Base-by-base conservation (phyloP, 768 basidiomycete species). In the Macrolepiota fuliginosa region DNA sequence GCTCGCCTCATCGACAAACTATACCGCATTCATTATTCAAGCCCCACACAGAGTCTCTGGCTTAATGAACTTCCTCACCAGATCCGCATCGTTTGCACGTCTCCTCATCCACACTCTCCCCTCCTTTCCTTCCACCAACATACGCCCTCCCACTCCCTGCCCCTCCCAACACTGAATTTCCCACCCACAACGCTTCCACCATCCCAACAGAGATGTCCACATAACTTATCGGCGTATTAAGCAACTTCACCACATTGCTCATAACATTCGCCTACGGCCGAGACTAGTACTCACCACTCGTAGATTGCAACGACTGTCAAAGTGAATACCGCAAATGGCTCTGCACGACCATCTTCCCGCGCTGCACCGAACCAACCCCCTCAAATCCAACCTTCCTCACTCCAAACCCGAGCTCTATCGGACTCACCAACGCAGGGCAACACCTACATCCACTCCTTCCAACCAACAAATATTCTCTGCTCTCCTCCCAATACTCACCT, bases 251-350 rank as follows among this genome's bases (percentile, higher is more conserved):
- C 1, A 79, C 81, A 0, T 81, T 84, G 19, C 83, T 96, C 9
- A 80, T 82, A 35, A 90, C 89, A 2, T 84, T 87, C 63, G 83
- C 91, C 1, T 95, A 93, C 69, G 90, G 91, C 17, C 82, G 90
- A 32, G 92, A 94, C 68, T 69, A 78, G 58, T 96, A 93, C 74
- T 93, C 91, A 5, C 89, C 90, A 0, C 72, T 94, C 22, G 84
- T 90, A 27, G 83, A 85, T 3, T 96, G 94, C 68, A 79, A 82
- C 13, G 88, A 91, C 70, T 95, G 93, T 67, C 83, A 88, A 64
- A 72, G 72, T 22, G 85, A 84, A 24, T 96, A 95, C 70, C 82
- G 89, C 36, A n/a, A n/a, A n/a, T n/a, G n/a, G n/a, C n/a, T n/a
- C n/a, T n/a, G n/a, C n/a, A n/a, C n/a, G n/a, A n/a, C n/a, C n/a